Base-by-base conservation (phyloP, 2,329 filamentous ascomycete species). In the Fusarium tanahbumbuense region DNA sequence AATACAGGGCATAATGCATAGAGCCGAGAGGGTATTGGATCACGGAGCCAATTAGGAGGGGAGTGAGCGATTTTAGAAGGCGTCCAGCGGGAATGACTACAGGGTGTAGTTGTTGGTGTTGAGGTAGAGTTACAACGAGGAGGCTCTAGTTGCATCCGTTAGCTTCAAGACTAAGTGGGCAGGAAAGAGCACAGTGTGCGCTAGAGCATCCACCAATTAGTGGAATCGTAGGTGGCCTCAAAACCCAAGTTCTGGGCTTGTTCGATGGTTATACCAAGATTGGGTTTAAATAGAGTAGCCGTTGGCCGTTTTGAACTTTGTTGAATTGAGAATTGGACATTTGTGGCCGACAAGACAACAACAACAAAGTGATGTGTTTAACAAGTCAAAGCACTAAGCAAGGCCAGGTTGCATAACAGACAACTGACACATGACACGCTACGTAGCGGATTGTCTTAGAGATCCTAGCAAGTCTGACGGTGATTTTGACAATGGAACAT, bases 41-140 rank as follows among this genome's bases (percentile, higher is more conserved):
- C 28, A 20, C 27, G 30, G 46, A 13, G 22, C 57, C 60, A 62
- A 46, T 59, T 71, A 53, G 65, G 61, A 60, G 67, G 68, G 64
- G 68, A 71, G 67, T 70, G 67, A 68, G 67, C 54, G 68, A 71
- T 71, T 71, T 70, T 61, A 45, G 56, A 67, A 67, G 62, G 62
- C 48, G 62, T 67, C 63, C 44, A 67, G 55, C 57, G 67, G 67
- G 54, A 68, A 71, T 59, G 58, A 64, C 41, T 71, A 44, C 63
- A 70, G 63, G 67, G 46, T 71, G 46, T 56, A 60, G 57, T 44
- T 60, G 67, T 64, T 70, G 63, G 63, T 71, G 67, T 64, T 52
- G 46, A 70, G 34, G 67, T 70, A 70, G 54, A 70, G 67, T 60
- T 56, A 70, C 67, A 71, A 71, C 22, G 32, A 65, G 42, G 61